These are phyloP conservation scores for Aquanectria penicillioides DNA, from an alignment of 2,329 filamentous ascomycete species.

Conservation along the genomic window DNA sequence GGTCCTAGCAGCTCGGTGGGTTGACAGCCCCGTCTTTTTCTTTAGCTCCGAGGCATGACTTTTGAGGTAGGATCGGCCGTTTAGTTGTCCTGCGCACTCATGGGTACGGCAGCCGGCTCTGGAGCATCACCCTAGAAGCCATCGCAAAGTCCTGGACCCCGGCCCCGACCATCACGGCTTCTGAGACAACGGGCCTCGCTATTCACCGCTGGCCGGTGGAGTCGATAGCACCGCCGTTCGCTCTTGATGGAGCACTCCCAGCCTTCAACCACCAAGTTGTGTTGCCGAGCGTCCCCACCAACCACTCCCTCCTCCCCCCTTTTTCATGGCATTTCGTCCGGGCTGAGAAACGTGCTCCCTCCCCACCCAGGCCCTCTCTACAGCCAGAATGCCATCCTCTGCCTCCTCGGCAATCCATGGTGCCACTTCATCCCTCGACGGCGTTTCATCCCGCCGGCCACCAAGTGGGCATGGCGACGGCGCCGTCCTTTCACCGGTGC, in stretches of 20 bases:
- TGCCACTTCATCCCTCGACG: conserved; percentile 30
- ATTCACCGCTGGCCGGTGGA: conserved; percentile 16
- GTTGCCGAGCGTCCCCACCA: conserved; percentile 4
- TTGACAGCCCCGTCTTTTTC: conserved; percentile 1
- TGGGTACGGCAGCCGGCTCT: too few species aligned
- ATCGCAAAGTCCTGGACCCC: background rate
- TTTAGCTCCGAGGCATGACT: background rate
- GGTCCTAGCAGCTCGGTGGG: too few species aligned
- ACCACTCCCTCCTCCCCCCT: background rate
- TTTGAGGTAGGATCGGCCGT: too few species aligned
- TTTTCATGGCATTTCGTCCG: background rate
- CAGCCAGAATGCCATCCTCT: conserved; percentile 15
- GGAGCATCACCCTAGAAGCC: background rate
- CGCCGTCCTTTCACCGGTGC: conserved; percentile 23
- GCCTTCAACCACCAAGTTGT: conserved; percentile 4
- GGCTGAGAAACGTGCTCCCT: conserved; percentile 4
- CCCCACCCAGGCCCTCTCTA: conserved; percentile 12
- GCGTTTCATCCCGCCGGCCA: conserved; percentile 31
- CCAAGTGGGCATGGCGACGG: conserved; percentile 33
- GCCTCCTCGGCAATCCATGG: conserved; percentile 30
- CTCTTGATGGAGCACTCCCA: background rate
- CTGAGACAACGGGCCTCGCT: conserved; percentile 1
- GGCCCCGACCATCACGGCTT: background rate
- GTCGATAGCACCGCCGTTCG: background rate
- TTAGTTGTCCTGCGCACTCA: too few species aligned